Evolutionary conservation across 2,329 filamentous ascomycete species (phyloP).

Genomic region (Furcasterigmium furcatum): DNA sequence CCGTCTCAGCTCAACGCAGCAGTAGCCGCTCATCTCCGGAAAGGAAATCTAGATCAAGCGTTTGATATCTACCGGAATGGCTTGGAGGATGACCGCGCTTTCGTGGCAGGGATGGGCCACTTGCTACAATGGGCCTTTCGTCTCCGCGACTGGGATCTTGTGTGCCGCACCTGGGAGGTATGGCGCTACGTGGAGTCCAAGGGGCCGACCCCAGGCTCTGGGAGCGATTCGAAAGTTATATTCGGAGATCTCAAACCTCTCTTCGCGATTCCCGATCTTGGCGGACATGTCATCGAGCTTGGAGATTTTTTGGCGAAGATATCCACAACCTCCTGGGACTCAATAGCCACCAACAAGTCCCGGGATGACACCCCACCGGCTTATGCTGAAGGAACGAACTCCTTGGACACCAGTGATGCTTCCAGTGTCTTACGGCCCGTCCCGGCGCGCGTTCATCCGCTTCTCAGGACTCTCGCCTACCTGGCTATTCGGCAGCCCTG

Average conservation of each 20-base stretch:
- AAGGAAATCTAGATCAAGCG: slow-evolving; percentile 33
- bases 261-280: neutral
- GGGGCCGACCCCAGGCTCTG: neutral
- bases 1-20: slow-evolving; percentile 33
- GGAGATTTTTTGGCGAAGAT: neutral
- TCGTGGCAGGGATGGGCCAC: slow-evolving; percentile 38
- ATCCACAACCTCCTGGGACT: too few species aligned
- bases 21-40: slow-evolving; percentile 36
- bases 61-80: slow-evolving; percentile 35
- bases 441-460: slow-evolving; percentile 12
- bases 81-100: slow-evolving; percentile 21
- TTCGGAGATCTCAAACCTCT: neutral
- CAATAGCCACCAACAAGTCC: too few species aligned
- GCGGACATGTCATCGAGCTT: neutral
- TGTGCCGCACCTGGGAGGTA: slow-evolving; percentile 8
- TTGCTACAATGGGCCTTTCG: slow-evolving; percentile 38
- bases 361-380: too few species aligned
- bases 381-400: too few species aligned
- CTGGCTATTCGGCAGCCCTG: slow-evolving; percentile 28
- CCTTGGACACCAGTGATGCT: too few species aligned
- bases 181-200: neutral
- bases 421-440: too few species aligned
- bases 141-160: slow-evolving; percentile 27
- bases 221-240: neutral
- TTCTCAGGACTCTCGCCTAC: slow-evolving; percentile 26